These are phyloP conservation scores for Clonostachys rosea DNA, from an alignment of 2,329 filamentous ascomycete species.

Conservation along the genomic window DNA sequence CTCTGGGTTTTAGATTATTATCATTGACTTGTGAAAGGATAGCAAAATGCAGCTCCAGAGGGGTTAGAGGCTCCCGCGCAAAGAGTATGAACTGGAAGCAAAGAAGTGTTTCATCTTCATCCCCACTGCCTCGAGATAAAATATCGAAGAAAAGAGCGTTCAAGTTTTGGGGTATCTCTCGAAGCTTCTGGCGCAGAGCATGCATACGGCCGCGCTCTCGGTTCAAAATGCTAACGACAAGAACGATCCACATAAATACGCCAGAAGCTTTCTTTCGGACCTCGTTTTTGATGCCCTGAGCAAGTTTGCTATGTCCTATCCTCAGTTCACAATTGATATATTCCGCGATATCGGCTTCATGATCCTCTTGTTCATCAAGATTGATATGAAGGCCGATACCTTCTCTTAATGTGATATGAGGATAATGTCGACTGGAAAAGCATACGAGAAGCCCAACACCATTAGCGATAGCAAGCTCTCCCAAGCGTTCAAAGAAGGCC, in stretches of 20 bases:
- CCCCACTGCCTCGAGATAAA: conserved; percentile 35
- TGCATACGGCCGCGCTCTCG: conserved; percentile 13
- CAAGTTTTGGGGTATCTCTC: conserved; percentile 28
- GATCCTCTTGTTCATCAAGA: conserved; percentile 15
- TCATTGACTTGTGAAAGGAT: conserved; percentile 4
- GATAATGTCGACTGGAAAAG: conserved; percentile 43
- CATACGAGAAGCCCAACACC: conserved; percentile 21
- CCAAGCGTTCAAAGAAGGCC: neutral
- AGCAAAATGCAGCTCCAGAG: conserved; percentile 32
- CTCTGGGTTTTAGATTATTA: neutral
- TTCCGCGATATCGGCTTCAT: conserved; percentile 13
- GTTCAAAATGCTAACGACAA: conserved; percentile 30
- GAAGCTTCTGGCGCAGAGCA: conserved; percentile 16
- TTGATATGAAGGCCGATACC: conserved; percentile 11
- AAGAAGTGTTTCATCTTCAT: conserved; percentile 31
- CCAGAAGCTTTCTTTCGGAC: conserved; percentile 34
- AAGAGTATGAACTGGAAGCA: conserved; percentile 50
- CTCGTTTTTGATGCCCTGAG: conserved; percentile 16
- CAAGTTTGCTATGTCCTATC: neutral
- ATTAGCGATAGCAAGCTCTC: neutral
- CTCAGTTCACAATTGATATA: conserved; percentile 7
- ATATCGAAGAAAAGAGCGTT: conserved; percentile 45
- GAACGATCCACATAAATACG: conserved; percentile 33
- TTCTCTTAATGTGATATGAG: conserved; percentile 19
- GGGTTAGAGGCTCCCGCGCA: conserved; percentile 30